phyloP scores from a whole-genome alignment of 768 basidiomycete genomes.

The Filobasidium floriforme region DNA sequence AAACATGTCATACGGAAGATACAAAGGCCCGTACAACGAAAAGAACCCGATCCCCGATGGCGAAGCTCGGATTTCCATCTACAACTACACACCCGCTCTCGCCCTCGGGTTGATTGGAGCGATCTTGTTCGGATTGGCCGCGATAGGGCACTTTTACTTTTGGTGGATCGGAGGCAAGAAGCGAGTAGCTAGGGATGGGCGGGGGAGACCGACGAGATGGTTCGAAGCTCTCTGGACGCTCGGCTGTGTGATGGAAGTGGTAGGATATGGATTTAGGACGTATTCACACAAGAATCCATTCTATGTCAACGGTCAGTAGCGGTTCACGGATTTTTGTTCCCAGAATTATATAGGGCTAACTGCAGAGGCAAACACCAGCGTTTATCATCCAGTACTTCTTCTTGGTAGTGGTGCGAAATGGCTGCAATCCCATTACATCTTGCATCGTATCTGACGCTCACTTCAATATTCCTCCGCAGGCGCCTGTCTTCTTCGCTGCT shows the following conservation, averaged over 20 bases:
- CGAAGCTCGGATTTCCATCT: slow-evolving; percentile 38
- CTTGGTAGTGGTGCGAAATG: slow-evolving; percentile 33
- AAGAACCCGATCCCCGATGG: slow-evolving; percentile 29
- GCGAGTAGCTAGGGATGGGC: not conserved
- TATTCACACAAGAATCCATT: slow-evolving; percentile 35
- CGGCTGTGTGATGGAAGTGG: slow-evolving; percentile 39
- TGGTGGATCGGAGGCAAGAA: slow-evolving; percentile 1
- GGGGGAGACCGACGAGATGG: slow-evolving; percentile 27
- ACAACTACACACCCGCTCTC: slow-evolving; percentile 34
- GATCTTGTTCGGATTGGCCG: slow-evolving; percentile 33
- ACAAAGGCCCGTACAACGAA: slow-evolving; percentile 32
- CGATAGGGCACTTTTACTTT: slow-evolving; percentile 27
- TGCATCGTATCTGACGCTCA: not conserved
- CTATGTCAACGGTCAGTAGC: slow-evolving; percentile 19
- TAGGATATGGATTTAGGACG: slow-evolving; percentile 40
- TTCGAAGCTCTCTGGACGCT: slow-evolving; percentile 37
- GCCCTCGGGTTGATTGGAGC: slow-evolving; percentile 33
- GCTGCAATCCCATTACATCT: not conserved
- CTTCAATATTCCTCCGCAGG: slow-evolving; percentile 22
- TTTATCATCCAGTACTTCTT: slow-evolving; percentile 44
- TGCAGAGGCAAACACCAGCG: not conserved
- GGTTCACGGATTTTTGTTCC: too few species aligned
- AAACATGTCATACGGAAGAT: slow-evolving; percentile 10
- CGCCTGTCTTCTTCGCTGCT: slow-evolving; percentile 41
- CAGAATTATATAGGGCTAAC: too few species aligned